Evolutionary conservation across 164 flowering plant species (phyloP).

Genomic region (Dillenia turbinata): DNA sequence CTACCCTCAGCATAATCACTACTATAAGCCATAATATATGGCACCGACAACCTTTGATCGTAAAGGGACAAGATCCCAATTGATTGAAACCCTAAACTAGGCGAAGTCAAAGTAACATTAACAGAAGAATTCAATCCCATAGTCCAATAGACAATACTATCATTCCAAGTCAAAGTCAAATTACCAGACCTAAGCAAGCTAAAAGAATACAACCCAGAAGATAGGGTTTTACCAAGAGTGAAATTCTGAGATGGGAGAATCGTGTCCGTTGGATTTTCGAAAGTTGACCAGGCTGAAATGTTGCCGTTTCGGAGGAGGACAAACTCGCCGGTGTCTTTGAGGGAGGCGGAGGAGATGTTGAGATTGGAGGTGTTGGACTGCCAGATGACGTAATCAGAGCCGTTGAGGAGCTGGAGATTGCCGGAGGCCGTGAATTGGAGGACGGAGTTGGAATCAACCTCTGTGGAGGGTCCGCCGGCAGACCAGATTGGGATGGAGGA

Average conservation of each 20-base stretch:
- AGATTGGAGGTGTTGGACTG: constrained; percentile 21
- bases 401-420: constrained; percentile 31
- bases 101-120: constrained; percentile 32
- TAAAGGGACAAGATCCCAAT: constrained; percentile 49
- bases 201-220: constrained; percentile 33
- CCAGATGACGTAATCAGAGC: constrained; percentile 25
- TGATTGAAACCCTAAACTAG: constrained; percentile 36
- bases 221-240: constrained; percentile 10
- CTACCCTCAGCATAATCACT: constrained; percentile 69
- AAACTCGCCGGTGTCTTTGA: constrained; percentile 28
- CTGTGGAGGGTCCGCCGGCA: constrained; percentile 18
- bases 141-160: constrained; percentile 24
- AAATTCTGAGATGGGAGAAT: constrained; percentile 28
- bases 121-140: constrained; percentile 23
- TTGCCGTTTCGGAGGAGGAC: constrained; percentile 7
- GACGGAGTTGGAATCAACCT: constrained; percentile 17
- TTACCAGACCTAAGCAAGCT: constrained; percentile 18
- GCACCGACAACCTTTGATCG: constrained; percentile 30
- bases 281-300: constrained; percentile 27
- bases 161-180: constrained; percentile 30
- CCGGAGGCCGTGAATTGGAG: constrained; percentile 23
- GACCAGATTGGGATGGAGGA: constrained; percentile 21
- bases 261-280: constrained; percentile 37
- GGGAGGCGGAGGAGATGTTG: constrained; percentile 24
- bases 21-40: constrained; percentile 45